Base-by-base conservation (phyloP, 2,329 filamentous ascomycete genomes). In the Pestalotiopsis sp. region DNA sequence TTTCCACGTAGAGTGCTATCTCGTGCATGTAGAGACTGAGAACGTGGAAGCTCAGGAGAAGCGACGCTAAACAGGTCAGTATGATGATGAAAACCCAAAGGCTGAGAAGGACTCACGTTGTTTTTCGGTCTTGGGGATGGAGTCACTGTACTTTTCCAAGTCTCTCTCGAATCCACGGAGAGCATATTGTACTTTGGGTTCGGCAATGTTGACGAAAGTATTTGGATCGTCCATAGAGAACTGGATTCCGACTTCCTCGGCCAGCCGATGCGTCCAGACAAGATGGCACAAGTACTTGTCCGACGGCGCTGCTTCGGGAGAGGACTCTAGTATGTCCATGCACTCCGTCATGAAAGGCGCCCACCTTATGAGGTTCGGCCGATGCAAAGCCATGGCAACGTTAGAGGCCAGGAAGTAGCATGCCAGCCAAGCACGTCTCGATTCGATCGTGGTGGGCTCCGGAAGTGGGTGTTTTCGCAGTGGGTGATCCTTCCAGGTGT, bases 11-110 rank as follows among this genome's bases (percentile, higher is more conserved):
- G 71, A 95, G 87, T 2, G 88, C 90, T 66, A 93, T 88, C 78
- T 95, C 93, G 77, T 95, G 91, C 82, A 94, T 90, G 76, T 92
- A 94, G 3, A 95, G 82, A 70, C 86, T 91, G 45, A 93, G 77
- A 1, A 91, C 86, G 71, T 90, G 83, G 72, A 93, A 90, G 70
- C 87, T 87, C 72, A 94, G 85, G 20, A 82, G 81, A 60, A 94
- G 82, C 0, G 88, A 85, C n/a, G 87, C 90, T 90, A 76, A 68
- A 56, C 12, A 7, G 13, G 13, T 66, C 27, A 66, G 64, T 23
- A 27, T 17, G 3, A 5, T 2, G 38, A 58, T 5, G 2, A 12
- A 20, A 68, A 68, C 2, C 7, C 7, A 11, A 4, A 31, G 41
- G 39, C 36, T 63, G 14, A 36, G 23, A 20, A 25, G 57, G n/a